phyloP scores from a whole-genome alignment of 345 rosid species.

The Capsella bursapastoris region DNA sequence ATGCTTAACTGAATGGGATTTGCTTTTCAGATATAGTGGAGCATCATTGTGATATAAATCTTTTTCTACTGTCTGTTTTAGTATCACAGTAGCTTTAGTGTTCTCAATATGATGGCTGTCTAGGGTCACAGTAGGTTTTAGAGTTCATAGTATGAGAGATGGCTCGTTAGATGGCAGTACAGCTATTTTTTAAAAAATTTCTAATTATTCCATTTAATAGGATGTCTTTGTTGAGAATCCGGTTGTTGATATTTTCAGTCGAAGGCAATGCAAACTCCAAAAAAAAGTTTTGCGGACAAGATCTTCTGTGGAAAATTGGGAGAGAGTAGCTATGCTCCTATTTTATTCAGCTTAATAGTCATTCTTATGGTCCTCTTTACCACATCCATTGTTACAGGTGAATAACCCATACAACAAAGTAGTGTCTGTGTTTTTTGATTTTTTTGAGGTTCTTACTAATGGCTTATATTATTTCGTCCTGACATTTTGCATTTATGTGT shows the following conservation, averaged over 20 bases:
- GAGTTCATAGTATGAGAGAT: constrained; percentile 26
- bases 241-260: constrained; percentile 53
- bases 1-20: background rate
- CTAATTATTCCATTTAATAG: background rate
- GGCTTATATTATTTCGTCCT: constrained; percentile 21
- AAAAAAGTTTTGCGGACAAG: constrained; percentile 53
- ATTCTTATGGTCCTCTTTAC: constrained; percentile 61
- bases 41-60: constrained; percentile 1
- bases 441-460: constrained; percentile 15
- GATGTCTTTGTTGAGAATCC: constrained; percentile 7
- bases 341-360: constrained; percentile 61
- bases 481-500: constrained; percentile 40
- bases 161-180: background rate
- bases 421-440: background rate
- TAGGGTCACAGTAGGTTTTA: constrained; percentile 9
- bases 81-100: constrained; percentile 14
- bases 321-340: constrained; percentile 73
- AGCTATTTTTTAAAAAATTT: background rate
- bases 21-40: constrained; percentile 10
- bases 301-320: constrained; percentile 58
- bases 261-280: constrained; percentile 54
- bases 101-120: constrained; percentile 1
- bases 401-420: constrained; percentile 33
- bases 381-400: constrained; percentile 77
- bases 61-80: constrained; percentile 16